phyloP scores from a whole-genome alignment of 352 stramenopile genomes.

The Lagenidium giganteum region DNA sequence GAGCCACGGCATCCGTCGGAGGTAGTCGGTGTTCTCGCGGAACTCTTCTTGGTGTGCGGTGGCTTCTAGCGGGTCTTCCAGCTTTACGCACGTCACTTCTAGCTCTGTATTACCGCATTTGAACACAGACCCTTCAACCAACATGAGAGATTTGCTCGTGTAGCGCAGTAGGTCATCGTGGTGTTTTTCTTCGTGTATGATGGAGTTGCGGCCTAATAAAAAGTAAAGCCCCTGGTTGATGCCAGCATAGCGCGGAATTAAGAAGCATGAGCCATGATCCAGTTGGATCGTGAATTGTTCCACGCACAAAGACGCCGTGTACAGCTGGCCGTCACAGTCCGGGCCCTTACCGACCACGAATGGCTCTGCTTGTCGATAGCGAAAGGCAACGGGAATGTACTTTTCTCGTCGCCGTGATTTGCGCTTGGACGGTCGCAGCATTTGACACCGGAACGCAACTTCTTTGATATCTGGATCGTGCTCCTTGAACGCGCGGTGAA shows the following conservation, averaged over 20 bases:
- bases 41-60: slow-evolving; percentile 14
- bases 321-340: slow-evolving; percentile 40
- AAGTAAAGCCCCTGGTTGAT: slow-evolving; percentile 57
- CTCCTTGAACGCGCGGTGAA: slow-evolving; percentile 26
- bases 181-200: slow-evolving; percentile 14
- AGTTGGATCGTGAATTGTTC: slow-evolving; percentile 53
- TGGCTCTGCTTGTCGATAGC: slow-evolving; percentile 21
- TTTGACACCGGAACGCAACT: slow-evolving; percentile 37
- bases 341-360: slow-evolving; percentile 45
- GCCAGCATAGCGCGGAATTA: slow-evolving; percentile 34
- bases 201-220: slow-evolving; percentile 34
- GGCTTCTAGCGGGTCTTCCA: background rate
- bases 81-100: slow-evolving; percentile 46
- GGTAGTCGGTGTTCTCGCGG: slow-evolving; percentile 20
- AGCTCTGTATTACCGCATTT: slow-evolving; percentile 42
- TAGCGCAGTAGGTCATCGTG: slow-evolving; percentile 30
- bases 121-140: slow-evolving; percentile 46
- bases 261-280: slow-evolving; percentile 32
- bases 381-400: slow-evolving; percentile 47
- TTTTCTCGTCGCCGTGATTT: slow-evolving; percentile 26
- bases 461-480: slow-evolving; percentile 47
- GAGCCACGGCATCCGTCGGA: slow-evolving; percentile 39
- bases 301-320: slow-evolving; percentile 32
- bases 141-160: slow-evolving; percentile 45
- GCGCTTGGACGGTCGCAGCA: slow-evolving; percentile 44